phyloP scores from a whole-genome alignment of 345 rosid genomes.

The Arabidopsis suecica region DNA sequence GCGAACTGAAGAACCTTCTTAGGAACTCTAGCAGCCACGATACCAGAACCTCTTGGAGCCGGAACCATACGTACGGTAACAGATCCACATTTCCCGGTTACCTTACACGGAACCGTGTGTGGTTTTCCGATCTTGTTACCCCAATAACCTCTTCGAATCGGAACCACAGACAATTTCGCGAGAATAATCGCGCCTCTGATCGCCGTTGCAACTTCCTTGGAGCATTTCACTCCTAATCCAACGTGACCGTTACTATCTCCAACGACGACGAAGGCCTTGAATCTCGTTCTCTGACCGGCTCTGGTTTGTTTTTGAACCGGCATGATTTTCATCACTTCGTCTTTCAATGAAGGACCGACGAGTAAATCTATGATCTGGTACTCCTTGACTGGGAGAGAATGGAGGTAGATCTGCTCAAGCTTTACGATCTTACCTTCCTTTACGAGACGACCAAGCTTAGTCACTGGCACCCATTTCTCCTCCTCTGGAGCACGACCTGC shows the following conservation, averaged over 20 bases:
- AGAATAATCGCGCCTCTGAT: constrained; percentile 67
- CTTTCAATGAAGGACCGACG: constrained; percentile 35
- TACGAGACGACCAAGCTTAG: constrained; percentile 41
- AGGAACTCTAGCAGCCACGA: constrained; percentile 79
- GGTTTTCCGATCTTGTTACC: constrained; percentile 82
- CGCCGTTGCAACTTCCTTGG: constrained; percentile 77
- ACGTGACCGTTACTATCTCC: constrained; percentile 73
- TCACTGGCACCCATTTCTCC: constrained; percentile 36
- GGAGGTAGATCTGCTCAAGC: constrained; percentile 37
- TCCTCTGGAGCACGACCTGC: constrained; percentile 40
- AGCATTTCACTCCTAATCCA: constrained; percentile 73
- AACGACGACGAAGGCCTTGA: constrained; percentile 77
- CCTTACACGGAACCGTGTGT: constrained; percentile 76
- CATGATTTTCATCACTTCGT: constrained; percentile 43
- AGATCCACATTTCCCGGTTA: constrained; percentile 76
- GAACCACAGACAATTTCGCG: constrained; percentile 71
- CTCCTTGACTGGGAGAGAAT: constrained; percentile 39
- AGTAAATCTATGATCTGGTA: constrained; percentile 40
- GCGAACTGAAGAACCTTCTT: constrained; percentile 81
- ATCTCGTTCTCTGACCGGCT: constrained; percentile 76
- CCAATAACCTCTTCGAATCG: constrained; percentile 80
- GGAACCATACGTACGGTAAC: constrained; percentile 82
- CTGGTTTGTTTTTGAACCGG: constrained; percentile 54
- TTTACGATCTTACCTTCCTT: background rate
- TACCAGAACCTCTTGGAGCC: constrained; percentile 79